phyloP scores from a whole-genome alignment of 768 basidiomycete species.

The Tylopilus intermedius region DNA sequence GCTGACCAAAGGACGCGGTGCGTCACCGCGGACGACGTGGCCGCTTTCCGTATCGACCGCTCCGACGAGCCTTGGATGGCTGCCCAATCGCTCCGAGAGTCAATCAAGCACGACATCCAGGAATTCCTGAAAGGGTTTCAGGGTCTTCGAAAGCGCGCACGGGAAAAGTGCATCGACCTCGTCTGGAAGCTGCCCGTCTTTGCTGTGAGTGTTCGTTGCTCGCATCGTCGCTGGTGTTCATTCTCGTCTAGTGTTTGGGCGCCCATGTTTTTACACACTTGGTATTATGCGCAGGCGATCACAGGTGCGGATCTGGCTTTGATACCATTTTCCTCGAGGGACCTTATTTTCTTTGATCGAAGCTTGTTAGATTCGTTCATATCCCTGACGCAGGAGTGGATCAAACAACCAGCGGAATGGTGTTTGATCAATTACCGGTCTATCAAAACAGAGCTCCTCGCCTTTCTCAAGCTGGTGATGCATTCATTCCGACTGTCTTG shows the following conservation, averaged over 20 bases:
- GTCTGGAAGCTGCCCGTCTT: slow-evolving; percentile 19
- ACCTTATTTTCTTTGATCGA: background rate
- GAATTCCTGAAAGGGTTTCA: slow-evolving; percentile 17
- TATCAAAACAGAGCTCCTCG: slow-evolving; percentile 13
- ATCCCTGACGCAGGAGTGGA: slow-evolving; percentile 17
- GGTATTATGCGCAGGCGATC: slow-evolving; percentile 18
- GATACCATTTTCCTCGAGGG: background rate
- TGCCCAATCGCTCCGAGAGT: slow-evolving; percentile 16
- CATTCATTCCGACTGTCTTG: background rate
- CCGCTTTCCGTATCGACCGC: slow-evolving; percentile 21
- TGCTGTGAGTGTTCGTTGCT: slow-evolving; percentile 9
- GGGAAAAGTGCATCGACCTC: slow-evolving; percentile 17
- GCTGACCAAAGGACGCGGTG: slow-evolving; percentile 5
- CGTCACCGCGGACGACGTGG: slow-evolving; percentile 23
- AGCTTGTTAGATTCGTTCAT: slow-evolving; percentile 19
- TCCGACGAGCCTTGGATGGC: slow-evolving; percentile 22
- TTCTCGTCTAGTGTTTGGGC: slow-evolving; percentile 14
- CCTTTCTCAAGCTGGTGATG: slow-evolving; percentile 13
- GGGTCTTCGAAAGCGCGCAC: slow-evolving; percentile 9
- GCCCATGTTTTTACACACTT: slow-evolving; percentile 25
- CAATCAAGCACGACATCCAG: slow-evolving; percentile 19
- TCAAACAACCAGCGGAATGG: slow-evolving; percentile 18
- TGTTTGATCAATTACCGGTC: slow-evolving; percentile 20
- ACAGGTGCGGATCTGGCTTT: slow-evolving; percentile 9
- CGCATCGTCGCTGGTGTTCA: background rate